Evolutionary conservation across 2,329 filamentous ascomycete species (phyloP).

Genomic region (Xylaria arbuscula): DNA sequence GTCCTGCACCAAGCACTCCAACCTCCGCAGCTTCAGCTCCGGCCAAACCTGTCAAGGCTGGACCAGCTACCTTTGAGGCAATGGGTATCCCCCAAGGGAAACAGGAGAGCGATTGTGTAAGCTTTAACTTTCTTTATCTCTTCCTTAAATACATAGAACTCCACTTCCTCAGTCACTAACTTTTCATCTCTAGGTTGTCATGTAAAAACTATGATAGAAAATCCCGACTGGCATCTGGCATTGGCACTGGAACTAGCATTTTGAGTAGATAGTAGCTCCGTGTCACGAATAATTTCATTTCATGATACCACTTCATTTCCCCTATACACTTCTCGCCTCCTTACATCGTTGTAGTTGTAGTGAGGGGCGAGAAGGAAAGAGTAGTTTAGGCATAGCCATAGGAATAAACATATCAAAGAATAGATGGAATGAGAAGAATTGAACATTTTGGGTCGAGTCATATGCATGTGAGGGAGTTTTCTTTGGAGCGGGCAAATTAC

Average conservation of each 20-base stretch:
- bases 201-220: slow-evolving; percentile 23
- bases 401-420: slow-evolving; percentile 16
- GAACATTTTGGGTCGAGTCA: slow-evolving; percentile 7
- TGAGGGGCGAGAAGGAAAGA: not conserved
- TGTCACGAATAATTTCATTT: slow-evolving; percentile 14
- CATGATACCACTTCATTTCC: slow-evolving; percentile 21
- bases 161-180: slow-evolving; percentile 14
- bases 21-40: slow-evolving; percentile 50
- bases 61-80: slow-evolving; percentile 95
- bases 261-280: slow-evolving; percentile 6
- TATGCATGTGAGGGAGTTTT: slow-evolving; percentile 22
- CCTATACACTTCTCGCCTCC: not conserved
- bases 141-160: not conserved
- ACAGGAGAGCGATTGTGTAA: slow-evolving; percentile 90
- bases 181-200: slow-evolving; percentile 26
- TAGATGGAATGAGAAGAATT: slow-evolving; percentile 15
- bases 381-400: slow-evolving; percentile 10
- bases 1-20: slow-evolving; percentile 47
- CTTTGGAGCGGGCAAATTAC: not conserved
- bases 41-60: slow-evolving; percentile 62
- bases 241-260: too few species aligned
- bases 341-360: not conserved
- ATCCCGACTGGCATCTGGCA: not conserved
- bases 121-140: slow-evolving; percentile 47
- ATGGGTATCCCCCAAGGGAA: slow-evolving; percentile 93